These are phyloP conservation scores for Macroventuria anomochaeta DNA, from an alignment of 2,329 filamentous ascomycete genomes.

Conservation along the genomic window DNA sequence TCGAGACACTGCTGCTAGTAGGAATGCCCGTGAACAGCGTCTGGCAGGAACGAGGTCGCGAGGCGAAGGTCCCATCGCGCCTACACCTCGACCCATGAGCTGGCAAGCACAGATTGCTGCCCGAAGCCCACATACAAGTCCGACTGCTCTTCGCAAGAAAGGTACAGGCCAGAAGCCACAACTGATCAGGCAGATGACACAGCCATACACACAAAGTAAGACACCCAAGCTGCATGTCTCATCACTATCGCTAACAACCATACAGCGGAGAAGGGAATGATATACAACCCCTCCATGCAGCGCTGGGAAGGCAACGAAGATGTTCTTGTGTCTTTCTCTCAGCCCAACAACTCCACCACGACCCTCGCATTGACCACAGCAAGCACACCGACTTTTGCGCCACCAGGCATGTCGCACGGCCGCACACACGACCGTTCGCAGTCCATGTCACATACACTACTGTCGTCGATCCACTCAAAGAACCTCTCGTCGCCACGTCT, in stretches of 20 bases:
- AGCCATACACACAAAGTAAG: conserved; percentile 82
- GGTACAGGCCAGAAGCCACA: conserved; percentile 75
- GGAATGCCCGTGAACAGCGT: conserved; percentile 68
- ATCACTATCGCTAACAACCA: conserved; percentile 21
- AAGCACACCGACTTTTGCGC: conserved; percentile 51
- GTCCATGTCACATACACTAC: conserved; percentile 52
- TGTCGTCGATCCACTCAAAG: conserved; percentile 43
- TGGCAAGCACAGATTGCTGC: conserved; percentile 64
- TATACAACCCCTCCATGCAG: conserved; percentile 85
- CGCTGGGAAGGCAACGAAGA: conserved; percentile 98
- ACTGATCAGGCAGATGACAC: conserved; percentile 83
- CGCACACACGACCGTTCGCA: conserved; percentile 46
- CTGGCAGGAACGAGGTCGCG: conserved; percentile 55
- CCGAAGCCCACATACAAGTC: conserved; percentile 58
- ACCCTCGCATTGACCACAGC: conserved; percentile 49
- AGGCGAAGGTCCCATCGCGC: conserved; percentile 57
- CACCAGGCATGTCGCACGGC: conserved; percentile 35
- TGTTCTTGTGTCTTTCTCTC: conserved; percentile 74
- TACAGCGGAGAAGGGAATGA: conserved; percentile 90
- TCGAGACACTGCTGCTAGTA: conserved; percentile 70
- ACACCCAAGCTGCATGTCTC: conserved; percentile 23
- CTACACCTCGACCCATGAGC: conserved; percentile 59
- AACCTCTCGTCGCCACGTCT: conserved; percentile 45
- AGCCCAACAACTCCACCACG: conserved; percentile 56
- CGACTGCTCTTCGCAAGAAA: conserved; percentile 56